Percentiles rank a stretch among this genome's conserved stretches.
These are phyloP conservation scores for Geosmithia morbida DNA, from an alignment of 2,329 filamentous ascomycete species.

Conservation along the genomic window DNA sequence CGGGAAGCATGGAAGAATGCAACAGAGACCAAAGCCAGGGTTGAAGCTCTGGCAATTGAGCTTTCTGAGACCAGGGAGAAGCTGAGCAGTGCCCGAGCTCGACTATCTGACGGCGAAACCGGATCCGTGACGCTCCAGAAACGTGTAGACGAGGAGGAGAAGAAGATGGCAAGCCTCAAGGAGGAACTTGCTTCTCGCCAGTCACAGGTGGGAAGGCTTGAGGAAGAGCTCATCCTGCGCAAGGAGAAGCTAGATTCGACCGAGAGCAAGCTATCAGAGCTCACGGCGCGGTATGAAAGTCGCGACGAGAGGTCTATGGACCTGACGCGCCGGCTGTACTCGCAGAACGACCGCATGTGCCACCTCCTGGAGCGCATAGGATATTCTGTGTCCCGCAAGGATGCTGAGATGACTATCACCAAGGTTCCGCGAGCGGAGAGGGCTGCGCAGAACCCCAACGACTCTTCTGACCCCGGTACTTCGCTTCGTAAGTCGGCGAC, in stretches of 20 bases:
- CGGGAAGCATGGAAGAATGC: constrained; percentile 39
- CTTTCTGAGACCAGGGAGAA: constrained; percentile 53
- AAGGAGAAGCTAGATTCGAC: constrained; percentile 48
- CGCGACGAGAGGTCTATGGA: constrained; percentile 66
- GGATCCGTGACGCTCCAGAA: constrained; percentile 68
- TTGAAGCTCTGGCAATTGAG: constrained; percentile 38
- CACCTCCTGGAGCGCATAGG: constrained; percentile 77
- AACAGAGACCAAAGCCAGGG: constrained; percentile 37
- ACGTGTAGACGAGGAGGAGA: constrained; percentile 62
- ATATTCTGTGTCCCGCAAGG: constrained; percentile 64
- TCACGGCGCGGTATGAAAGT: constrained; percentile 47
- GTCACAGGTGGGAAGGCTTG: constrained; percentile 59
- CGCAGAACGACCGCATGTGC: constrained; percentile 71
- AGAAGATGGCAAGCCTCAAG: constrained; percentile 49
- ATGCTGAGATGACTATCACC: constrained; percentile 60
- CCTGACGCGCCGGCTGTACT: constrained; percentile 68
- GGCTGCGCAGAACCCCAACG: constrained; percentile 35
- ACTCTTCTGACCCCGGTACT: constrained; percentile 40
- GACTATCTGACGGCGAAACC: constrained; percentile 70
- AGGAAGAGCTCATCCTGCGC: constrained; percentile 58
- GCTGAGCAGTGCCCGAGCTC: constrained; percentile 50
- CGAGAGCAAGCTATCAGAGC: constrained; percentile 33
- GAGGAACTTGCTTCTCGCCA: constrained; percentile 62
- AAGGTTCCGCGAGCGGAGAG: constrained; percentile 50
- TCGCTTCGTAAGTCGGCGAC: constrained; percentile 40